Base-by-base conservation (phyloP, 2,329 filamentous ascomycete species). In the Colletotrichum caudatum region DNA sequence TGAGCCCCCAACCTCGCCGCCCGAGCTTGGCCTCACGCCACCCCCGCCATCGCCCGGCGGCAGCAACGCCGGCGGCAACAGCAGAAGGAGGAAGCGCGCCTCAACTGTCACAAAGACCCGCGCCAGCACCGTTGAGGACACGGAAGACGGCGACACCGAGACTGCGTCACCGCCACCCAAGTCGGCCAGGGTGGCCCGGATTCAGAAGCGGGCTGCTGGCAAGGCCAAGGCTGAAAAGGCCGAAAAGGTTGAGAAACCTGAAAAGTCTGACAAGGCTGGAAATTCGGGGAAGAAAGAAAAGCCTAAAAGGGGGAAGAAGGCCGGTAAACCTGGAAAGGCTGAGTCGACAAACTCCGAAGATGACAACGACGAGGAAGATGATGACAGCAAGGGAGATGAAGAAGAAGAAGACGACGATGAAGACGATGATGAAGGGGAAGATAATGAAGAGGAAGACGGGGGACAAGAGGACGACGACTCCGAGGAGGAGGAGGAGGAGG, bases 51-150 rank as follows among this genome's bases (percentile, higher is more conserved):
- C 62, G 33, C 74, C 64, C 35, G 60, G 54, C 8, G 69, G 58
- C 37, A 69, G 69, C 59, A 71, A 69, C 14, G 39, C 58, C 39
- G 69, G 66, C 41, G 66, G 66, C 33, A 59, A 62, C 48, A 53
- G 71, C 69, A 72, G 81, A 75, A 87, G 86, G 78, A 83, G 84
- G 64, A 87, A 85, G 78, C 81, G 85, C 46, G 80, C 80, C 26
- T 80, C 80, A 26, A 80, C 81, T 2, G 75, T 76, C 14, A 78
- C 82, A 14, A 82, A 81, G 67, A 73, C 73, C 11, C 73, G 75
- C n/a, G 71, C 73, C 41, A 87, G 85, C 73, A 87, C 86, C 7
- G 82, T 87, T n/a, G 86, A 86, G 4, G 86, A 87, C 66, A 86
- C 86, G 1, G 86, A 88, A 73, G 83, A 83, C 51, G 82, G 84